These are phyloP conservation scores for Picea sitchensis DNA, from an alignment of 75 land plant species.

Conservation along the genomic window DNA sequence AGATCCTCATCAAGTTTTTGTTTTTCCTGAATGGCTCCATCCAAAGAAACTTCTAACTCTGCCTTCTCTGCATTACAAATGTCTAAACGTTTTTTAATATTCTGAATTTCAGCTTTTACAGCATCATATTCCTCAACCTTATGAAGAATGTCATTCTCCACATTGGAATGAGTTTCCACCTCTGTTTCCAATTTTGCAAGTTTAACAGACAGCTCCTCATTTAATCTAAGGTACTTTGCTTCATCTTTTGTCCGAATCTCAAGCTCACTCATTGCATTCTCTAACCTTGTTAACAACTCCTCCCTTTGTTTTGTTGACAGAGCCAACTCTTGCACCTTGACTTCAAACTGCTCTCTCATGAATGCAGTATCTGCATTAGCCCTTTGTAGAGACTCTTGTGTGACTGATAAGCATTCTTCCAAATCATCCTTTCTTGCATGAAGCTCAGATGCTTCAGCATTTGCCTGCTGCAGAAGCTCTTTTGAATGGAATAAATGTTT, in stretches of 20 bases:
- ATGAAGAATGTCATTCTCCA: conserved; percentile 24
- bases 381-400: conserved; percentile 22
- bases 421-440: conserved; percentile 15
- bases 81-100: conserved; percentile 5
- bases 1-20: conserved; percentile 19
- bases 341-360: conserved; percentile 18
- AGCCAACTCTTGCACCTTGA: conserved; percentile 14
- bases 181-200: conserved; percentile 46
- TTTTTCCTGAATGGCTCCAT: conserved; percentile 22
- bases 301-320: background rate
- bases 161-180: conserved; percentile 19
- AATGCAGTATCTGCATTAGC: conserved; percentile 28
- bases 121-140: conserved; percentile 30
- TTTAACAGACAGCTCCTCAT: conserved; percentile 39
- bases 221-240: conserved; percentile 22
- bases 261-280: conserved; percentile 11
- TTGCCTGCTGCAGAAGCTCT: conserved; percentile 9
- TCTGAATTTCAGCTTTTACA: conserved; percentile 17
- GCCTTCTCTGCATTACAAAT: conserved; percentile 21
- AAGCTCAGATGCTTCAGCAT: conserved; percentile 16
- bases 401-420: conserved; percentile 27
- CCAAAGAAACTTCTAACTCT: conserved; percentile 40
- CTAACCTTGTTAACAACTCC: conserved; percentile 17
- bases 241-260: conserved; percentile 15
- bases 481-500: conserved; percentile 19